phyloP scores from a whole-genome alignment of 1,284 basidiomycete genomes.

The Trametes hirsuta region DNA sequence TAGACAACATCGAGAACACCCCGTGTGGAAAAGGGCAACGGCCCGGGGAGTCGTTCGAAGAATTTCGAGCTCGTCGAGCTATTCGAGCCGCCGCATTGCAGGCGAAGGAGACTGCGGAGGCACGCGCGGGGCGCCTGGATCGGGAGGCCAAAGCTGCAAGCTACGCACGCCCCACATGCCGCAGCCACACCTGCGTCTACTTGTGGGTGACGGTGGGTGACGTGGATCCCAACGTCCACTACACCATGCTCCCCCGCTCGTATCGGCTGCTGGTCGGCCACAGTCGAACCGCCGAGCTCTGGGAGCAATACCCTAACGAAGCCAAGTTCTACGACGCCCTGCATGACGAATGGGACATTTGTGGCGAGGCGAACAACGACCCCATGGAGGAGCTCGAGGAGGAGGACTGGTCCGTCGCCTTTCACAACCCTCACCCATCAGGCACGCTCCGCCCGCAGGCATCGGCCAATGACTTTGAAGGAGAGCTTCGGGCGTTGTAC shows the following conservation, averaged over 20 bases:
- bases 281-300: neutral
- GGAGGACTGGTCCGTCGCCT: neutral
- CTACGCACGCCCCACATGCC: conserved; percentile 5
- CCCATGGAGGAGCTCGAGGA: neutral
- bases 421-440: no score
- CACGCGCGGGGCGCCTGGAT: neutral
- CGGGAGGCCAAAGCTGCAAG: neutral
- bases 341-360: conserved; percentile 10
- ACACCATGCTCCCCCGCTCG: neutral
- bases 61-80: conserved; percentile 1
- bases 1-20: neutral
- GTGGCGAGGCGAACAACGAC: neutral
- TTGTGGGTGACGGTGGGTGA: conserved; percentile 2
- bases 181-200: neutral
- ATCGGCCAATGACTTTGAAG: no score
- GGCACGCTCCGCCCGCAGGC: no score
- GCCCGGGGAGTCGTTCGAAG: conserved; percentile 4
- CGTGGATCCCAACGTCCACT: neutral
- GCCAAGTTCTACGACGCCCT: conserved; percentile 6
- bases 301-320: conserved; percentile 2
- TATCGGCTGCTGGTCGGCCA: neutral
- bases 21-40: neutral
- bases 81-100: no score
- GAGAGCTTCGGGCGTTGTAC: no score
- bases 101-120: neutral